Base-by-base conservation (phyloP, 345 rosid species). In the Schrenkiella parvula region DNA sequence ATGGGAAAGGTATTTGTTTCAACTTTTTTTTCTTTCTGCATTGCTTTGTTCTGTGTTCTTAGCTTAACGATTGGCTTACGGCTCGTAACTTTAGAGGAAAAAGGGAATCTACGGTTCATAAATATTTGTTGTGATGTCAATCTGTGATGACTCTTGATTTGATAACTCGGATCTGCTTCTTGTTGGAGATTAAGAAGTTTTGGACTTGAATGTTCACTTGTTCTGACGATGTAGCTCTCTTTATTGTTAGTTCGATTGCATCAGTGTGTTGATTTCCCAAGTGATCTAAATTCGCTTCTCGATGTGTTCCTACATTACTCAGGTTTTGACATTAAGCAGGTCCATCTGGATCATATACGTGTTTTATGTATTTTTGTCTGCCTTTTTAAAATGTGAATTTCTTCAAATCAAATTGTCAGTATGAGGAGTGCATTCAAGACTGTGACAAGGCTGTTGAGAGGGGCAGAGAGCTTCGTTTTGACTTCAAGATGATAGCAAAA, bases 361-460 rank as follows among this genome's bases (percentile, higher is more conserved):
- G 17, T 14, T 22, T 55, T 12, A 11, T 64, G 21, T 51, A 9
- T 31, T 1, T 32, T n/a, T 57, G 11, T 19, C 6, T 66, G 37
- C 0, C 0, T 50, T 26, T 17, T 4, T 47, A 13, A 51, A 19
- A 29, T 29, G 34, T 29, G 32, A 5, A 6, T 31, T 3, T 31
- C 1, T 46, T 22, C 3, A 1, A 51, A 64, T 17, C 3, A 8
- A 8, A 8, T 12, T 50, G 66, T 61, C 73, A 93, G 98, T 84
- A 76, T 59, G 96, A 87, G 55, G 95, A 95, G 19, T 89, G 96
- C 58, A 88, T 91, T 63, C 73, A 86, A 68, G 99, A 89, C 72
- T 95, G 96, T 81, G 96, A 95, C 74, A 85, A 87, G 83, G 99
- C 99, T 77, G 99, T 95, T 68, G 98, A 91, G 72, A 81, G 96